Percentiles rank a stretch among this genome's conserved stretches.
Conservation (phyloP, 106 monocot species). For the Ottelia alismoides region DNA sequence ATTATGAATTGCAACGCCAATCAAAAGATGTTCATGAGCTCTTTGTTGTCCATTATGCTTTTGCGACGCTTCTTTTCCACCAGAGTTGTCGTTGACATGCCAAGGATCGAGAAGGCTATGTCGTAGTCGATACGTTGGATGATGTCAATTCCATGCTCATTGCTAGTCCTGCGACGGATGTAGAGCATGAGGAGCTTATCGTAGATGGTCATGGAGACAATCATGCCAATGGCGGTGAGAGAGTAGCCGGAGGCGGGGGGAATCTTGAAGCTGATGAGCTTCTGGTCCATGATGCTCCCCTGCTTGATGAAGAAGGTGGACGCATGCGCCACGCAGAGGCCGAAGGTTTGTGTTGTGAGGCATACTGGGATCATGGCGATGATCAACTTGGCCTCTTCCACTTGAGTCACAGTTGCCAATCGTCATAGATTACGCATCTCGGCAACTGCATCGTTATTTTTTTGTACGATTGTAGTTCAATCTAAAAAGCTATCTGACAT, state of each 20-base stretch:
- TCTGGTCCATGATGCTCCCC: slow-evolving; percentile 41
- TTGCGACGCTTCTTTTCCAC: slow-evolving; percentile 31
- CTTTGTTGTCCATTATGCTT: background rate
- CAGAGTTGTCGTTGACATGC: slow-evolving; percentile 28
- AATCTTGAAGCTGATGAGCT: slow-evolving; percentile 27
- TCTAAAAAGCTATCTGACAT: slow-evolving; percentile 49
- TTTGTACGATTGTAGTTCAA: slow-evolving; percentile 15
- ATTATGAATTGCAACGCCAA: slow-evolving; percentile 52
- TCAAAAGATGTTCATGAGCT: slow-evolving; percentile 44
- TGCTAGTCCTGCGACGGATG: slow-evolving; percentile 20
- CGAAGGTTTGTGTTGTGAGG: slow-evolving; percentile 33
- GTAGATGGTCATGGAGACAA: slow-evolving; percentile 32
- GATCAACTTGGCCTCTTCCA: slow-evolving; percentile 53
- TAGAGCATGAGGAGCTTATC: slow-evolving; percentile 51
- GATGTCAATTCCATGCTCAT: slow-evolving; percentile 47
- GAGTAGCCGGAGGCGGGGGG: slow-evolving; percentile 48
- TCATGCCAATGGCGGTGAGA: slow-evolving; percentile 42
- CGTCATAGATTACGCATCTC: slow-evolving; percentile 21
- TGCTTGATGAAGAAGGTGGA: slow-evolving; percentile 78
- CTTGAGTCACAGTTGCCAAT: slow-evolving; percentile 56
- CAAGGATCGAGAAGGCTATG: slow-evolving; percentile 23
- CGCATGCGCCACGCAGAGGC: slow-evolving; percentile 36
- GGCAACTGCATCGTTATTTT: background rate
- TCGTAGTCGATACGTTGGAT: slow-evolving; percentile 51
- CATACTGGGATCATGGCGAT: slow-evolving; percentile 46